Percentiles rank a stretch among this genome's conserved stretches.
phyloP scores from a whole-genome alignment of 352 stramenopile species.

The Labyrinthula sp. region DNA sequence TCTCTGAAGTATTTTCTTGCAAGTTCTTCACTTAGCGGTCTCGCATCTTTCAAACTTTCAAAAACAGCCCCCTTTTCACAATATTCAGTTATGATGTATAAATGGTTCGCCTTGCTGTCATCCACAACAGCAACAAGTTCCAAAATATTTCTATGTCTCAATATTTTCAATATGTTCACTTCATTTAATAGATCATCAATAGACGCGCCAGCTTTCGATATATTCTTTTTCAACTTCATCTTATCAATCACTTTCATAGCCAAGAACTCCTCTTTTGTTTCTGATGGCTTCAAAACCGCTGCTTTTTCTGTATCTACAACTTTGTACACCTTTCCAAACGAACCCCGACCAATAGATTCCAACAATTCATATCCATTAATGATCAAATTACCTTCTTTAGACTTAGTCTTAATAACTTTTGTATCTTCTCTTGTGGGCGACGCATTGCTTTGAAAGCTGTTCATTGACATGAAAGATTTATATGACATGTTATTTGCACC shows the following conservation, averaged over 20 bases:
- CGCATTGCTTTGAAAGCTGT: background rate
- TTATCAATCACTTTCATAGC: constrained; percentile 33
- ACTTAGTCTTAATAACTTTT: background rate
- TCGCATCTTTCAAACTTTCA: constrained; percentile 46
- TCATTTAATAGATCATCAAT: constrained; percentile 49
- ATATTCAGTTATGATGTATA: constrained; percentile 82
- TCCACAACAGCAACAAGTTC: constrained; percentile 70
- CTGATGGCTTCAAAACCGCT: too few species aligned
- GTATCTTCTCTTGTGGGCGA: constrained; percentile 2
- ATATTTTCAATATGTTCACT: constrained; percentile 84
- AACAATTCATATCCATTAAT: constrained; percentile 30
- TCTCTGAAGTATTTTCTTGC: constrained; percentile 62
- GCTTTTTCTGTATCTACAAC: constrained; percentile 26
- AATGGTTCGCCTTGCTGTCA: constrained; percentile 62
- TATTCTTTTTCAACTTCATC: constrained; percentile 37
- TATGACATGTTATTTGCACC: background rate
- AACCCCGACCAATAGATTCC: constrained; percentile 26
- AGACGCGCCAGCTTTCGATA: constrained; percentile 37
- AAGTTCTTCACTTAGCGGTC: constrained; percentile 44
- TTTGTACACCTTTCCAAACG: constrained; percentile 35
- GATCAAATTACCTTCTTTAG: constrained; percentile 13
- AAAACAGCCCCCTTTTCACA: constrained; percentile 70
- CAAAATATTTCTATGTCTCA: constrained; percentile 73
- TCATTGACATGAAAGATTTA: constrained; percentile 1
- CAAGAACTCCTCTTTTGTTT: constrained; percentile 15